Conservation (phyloP, 805 yeast species). For the Kluyveromyces starmeri region DNA sequence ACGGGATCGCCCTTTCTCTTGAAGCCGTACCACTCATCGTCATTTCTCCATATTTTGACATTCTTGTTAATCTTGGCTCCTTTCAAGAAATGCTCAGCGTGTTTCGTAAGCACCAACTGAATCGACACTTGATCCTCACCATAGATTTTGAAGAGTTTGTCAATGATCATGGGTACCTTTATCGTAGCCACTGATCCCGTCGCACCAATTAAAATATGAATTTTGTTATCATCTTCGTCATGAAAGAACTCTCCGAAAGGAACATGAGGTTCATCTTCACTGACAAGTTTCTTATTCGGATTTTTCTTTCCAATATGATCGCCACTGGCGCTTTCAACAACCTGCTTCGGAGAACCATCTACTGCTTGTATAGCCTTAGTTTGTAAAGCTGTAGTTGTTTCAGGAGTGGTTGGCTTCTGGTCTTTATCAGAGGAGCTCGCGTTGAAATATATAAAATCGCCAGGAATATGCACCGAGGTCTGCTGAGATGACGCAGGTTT, state of each 20-base stretch:
- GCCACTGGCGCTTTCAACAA: slow-evolving; percentile 19
- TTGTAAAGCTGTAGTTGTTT: neutral
- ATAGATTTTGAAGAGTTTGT: slow-evolving; percentile 72
- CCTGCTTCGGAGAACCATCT: neutral
- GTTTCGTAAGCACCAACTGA: slow-evolving; percentile 73
- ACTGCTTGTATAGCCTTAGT: neutral
- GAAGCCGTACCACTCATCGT: slow-evolving; percentile 59
- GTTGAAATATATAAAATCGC: slow-evolving; percentile 27
- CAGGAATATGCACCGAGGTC: slow-evolving; percentile 29
- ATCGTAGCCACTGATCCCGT: slow-evolving; percentile 97
- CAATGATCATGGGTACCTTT: slow-evolving; percentile 83
- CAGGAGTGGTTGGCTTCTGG: neutral
- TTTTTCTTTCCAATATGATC: slow-evolving; percentile 39
- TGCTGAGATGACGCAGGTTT: slow-evolving; percentile 17
- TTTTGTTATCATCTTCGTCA: slow-evolving; percentile 70
- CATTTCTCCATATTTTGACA: slow-evolving; percentile 79
- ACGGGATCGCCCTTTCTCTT: slow-evolving; percentile 61
- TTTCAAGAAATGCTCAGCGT: slow-evolving; percentile 61
- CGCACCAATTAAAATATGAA: slow-evolving; percentile 84
- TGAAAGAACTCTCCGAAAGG: slow-evolving; percentile 68
- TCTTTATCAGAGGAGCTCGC: slow-evolving; percentile 3
- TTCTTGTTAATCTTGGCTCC: slow-evolving; percentile 60
- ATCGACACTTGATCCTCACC: slow-evolving; percentile 67
- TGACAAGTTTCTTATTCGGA: slow-evolving; percentile 36
- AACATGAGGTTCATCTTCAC: slow-evolving; percentile 40